Percentiles rank a stretch among this genome's conserved stretches.
Evolutionary conservation across 306 rosid species (phyloP).

Genomic region (Trifolium dubium): DNA sequence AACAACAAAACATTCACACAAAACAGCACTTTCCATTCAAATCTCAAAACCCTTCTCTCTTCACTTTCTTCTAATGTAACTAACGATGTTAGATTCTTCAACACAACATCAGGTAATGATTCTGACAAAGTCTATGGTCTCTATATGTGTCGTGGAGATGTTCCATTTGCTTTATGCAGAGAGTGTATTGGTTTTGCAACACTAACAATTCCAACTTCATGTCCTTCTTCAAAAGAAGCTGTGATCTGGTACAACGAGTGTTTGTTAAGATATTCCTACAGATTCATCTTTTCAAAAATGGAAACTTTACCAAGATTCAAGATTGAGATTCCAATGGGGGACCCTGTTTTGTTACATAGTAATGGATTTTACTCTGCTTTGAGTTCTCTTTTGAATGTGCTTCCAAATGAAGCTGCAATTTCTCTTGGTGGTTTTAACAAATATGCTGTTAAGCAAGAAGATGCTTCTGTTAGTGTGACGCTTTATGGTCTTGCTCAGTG

Average conservation of each 20-base stretch:
- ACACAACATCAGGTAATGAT: slow-evolving; percentile 34
- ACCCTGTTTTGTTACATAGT: slow-evolving; percentile 39
- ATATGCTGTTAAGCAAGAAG: slow-evolving; percentile 45
- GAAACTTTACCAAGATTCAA: slow-evolving; percentile 44
- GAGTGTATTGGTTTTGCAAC: slow-evolving; percentile 53
- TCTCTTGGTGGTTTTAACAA: slow-evolving; percentile 13
- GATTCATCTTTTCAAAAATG: slow-evolving; percentile 40
- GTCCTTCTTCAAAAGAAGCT: slow-evolving; percentile 43
- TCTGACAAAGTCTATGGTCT: slow-evolving; percentile 46
- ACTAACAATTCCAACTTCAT: slow-evolving; percentile 16
- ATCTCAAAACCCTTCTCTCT: slow-evolving; percentile 47
- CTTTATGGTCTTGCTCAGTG: slow-evolving; percentile 58
- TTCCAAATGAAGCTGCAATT: slow-evolving; percentile 36
- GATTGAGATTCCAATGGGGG: slow-evolving; percentile 49
- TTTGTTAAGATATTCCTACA: slow-evolving; percentile 45
- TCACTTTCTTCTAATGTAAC: slow-evolving; percentile 49
- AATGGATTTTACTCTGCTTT: slow-evolving; percentile 38
- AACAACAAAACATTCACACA: slow-evolving; percentile 43
- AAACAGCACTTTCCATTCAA: slow-evolving; percentile 45
- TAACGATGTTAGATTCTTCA: slow-evolving; percentile 44
- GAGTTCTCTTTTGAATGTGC: slow-evolving; percentile 31
- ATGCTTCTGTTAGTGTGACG: slow-evolving; percentile 15
- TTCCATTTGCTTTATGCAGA: slow-evolving; percentile 45
- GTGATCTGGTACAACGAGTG: slow-evolving; percentile 60
- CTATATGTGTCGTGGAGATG: slow-evolving; percentile 57